A percentile compares a stretch with the other conserved stretches of the same genome.
phyloP scores from a whole-genome alignment of 2,329 filamentous ascomycete species.

The Trichoderma harzianum region DNA sequence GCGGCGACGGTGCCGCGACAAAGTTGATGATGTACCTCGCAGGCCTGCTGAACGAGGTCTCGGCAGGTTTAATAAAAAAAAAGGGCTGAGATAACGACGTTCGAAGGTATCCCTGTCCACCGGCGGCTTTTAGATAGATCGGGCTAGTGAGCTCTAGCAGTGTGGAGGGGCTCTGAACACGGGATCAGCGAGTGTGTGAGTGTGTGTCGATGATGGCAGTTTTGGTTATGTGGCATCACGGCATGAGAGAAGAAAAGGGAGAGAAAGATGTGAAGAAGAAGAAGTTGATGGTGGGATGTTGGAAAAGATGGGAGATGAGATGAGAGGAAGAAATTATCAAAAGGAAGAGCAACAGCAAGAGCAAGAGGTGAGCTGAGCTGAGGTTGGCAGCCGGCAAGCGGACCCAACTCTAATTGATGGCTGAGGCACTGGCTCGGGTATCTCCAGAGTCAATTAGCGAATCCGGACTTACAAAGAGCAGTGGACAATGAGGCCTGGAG shows the following conservation, averaged over 20 bases:
- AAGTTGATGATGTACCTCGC: constrained; percentile 1
- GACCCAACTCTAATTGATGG: neutral
- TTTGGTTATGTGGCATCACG: neutral
- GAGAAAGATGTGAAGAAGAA: neutral
- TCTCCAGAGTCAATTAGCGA: neutral
- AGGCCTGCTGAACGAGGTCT: constrained; percentile 5
- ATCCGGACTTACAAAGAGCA: neutral
- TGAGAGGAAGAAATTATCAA: neutral
- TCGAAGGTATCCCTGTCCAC: constrained; percentile 10
- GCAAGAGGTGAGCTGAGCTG: neutral
- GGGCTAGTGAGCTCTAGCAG: constrained; percentile 18
- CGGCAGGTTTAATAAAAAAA: constrained; percentile 5
- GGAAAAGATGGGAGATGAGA: neutral
- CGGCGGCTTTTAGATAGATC: constrained; percentile 7
- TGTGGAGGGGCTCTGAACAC: constrained; percentile 19
- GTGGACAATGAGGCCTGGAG: neutral
- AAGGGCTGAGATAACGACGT: constrained; percentile 11
- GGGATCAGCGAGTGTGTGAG: constrained; percentile 8
- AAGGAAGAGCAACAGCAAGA: neutral
- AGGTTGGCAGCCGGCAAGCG: neutral
- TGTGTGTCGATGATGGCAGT: constrained; percentile 7
- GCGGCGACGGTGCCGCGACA: constrained; percentile 9
- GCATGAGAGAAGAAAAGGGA: neutral
- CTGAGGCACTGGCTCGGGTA: neutral
- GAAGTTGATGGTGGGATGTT: neutral